Evolutionary conservation across 108 stramenopile species (phyloP), one percentile per base, ranked within the genome.

Genomic region (Parietichytrium sp.): DNA sequence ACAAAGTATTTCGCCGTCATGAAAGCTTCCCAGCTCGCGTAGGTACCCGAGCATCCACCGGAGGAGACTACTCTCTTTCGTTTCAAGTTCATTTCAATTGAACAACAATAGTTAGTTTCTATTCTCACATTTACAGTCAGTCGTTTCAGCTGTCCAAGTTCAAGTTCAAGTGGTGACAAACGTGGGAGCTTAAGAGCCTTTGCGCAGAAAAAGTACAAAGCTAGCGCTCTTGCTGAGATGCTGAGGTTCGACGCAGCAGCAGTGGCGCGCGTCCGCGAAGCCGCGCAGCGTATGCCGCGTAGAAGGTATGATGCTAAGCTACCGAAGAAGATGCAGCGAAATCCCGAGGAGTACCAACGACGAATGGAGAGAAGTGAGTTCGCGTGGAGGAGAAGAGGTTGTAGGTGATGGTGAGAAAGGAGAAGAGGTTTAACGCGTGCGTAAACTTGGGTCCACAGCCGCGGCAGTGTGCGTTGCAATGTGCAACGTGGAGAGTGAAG

Each of bases 331-430:
- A 31, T 72, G 61, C 61, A 72, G 61, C 33, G 61, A 16, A 42
- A 72, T 25, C 61, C 61, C 29, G 61, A 8, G 61, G 61, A 72
- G 61, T 72, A 72, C 33, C 16, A 7, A 0, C 61, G 61, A 8
- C 61, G 61, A 33, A 72, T 72, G 61, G 20, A 72, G 38, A 72
- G 61, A 72, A 42, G 61, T 72, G 20, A 8, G 61, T 72, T 13
- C 13, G 38, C 1, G 1, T 33, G 20, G 3, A 38, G n/a, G 29
- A 72, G 2, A 0, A 15, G 52, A 53, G 27, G 12, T 27, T 29
- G 52, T 27, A 29, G 12, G 29, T 23, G 18, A 53, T 1, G 10
- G 20, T 1, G 20, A n/a, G 33, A 0, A 72, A 20, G 42, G 10
- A 12, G 16, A 3, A 10, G 29, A n/a, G 1, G 12, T 6, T 23